Base-by-base conservation (phyloP, 1,139 yeast genomes). In the Saccharomycopsis hybrid region DNA sequence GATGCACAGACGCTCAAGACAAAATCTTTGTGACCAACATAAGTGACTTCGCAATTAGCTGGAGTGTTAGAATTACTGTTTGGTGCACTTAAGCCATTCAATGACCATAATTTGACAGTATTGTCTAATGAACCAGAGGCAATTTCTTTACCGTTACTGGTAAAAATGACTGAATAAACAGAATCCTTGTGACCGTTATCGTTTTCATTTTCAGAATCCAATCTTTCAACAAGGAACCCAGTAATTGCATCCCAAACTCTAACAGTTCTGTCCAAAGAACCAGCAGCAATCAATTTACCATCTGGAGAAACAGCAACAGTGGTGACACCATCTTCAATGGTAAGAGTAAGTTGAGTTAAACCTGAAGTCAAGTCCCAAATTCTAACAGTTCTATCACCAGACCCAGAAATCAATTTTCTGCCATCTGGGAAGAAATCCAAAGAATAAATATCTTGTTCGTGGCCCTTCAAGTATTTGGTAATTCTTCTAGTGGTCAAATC, bases 301-400 rank as follows among this genome's bases (percentile, higher is more conserved):
- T 92, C 96, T 47, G 97, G 96, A 24, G 96, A 86, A 36, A 90
- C 95, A 13, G 97, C 96, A 45, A 92, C 97, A 0, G 98, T 92
- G 50, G 97, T 92, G 48, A 92, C 97, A 58, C 97, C 98, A 64
- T 92, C 98, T 68, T 92, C 97, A 60, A 92, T 90, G 33, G 90
- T 81, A 60, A 88, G 75, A 47, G 96, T 89, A 63, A 88, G 75
- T 43, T 92, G 84, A 64, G 96, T 88, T 70, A 87, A 94, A 30
- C 96, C 94, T 43, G 88, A 78, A 62, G 88, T 84, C 67, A 90
- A 80, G 67, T 90, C 97, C 98, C 98, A 92, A 64, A 92, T 86
- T 66, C 97, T 79, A 46, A 92, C 97, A 24, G 97, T 89, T 61
- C 96, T 79, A 70, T 92, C 98, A 51, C 97, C 98, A 18, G 95